Evolutionary conservation across 495 filamentous ascomycete genomes (phyloP), one percentile per base, ranked within the genome.

Genomic region (Penicillium taxi): DNA sequence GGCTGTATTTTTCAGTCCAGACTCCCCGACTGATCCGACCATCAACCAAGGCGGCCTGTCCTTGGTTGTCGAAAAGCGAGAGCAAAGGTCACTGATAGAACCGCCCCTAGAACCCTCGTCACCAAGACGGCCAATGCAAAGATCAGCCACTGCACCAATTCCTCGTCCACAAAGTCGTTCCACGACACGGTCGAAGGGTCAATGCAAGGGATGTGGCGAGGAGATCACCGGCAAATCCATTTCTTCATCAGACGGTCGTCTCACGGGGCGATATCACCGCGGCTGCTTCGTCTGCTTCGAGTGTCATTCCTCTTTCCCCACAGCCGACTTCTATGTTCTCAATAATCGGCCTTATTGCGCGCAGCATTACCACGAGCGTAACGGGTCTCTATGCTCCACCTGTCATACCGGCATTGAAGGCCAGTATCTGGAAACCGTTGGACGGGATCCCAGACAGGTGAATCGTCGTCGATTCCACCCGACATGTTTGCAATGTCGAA

Each of bases 191-290:
- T 48, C 66, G 36, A 86, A 88, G 38, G 85, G 87, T 6, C 77
- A 73, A 31, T 98, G 91, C 59, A 81, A 86, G 36, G 86, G 84
- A 2, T 98, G 91, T 56, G 67, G 74, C 18, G 70, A 81, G 38
- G 59, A 66, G 6, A 98, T 98, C 50, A 74, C 73, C 27, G 91
- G 91, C 13, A 96, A 94, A 56, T 95, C 89, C 0, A 78, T 98
- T 30, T 91, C 88, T 18, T 91, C 85, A 9, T 88, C 89, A 1
- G 91, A 96, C 45, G 93, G 93, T 14, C 82, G 90, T 28, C 72
- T 98, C 4, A 94, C 89, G 2, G 91, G 91, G 1, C 79, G 87
- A 23, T 98, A 95, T 51, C 91, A 98, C 59, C 88, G 89, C 47
- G 71, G 79, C 9, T 98, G 91, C 52, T 96, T 98, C 56, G 84